A percentile compares a stretch with the other conserved stretches of the same genome.
Evolutionary conservation across 495 filamentous ascomycete genomes (phyloP).

Genomic region (Hypomontagnella submonticulosa): DNA sequence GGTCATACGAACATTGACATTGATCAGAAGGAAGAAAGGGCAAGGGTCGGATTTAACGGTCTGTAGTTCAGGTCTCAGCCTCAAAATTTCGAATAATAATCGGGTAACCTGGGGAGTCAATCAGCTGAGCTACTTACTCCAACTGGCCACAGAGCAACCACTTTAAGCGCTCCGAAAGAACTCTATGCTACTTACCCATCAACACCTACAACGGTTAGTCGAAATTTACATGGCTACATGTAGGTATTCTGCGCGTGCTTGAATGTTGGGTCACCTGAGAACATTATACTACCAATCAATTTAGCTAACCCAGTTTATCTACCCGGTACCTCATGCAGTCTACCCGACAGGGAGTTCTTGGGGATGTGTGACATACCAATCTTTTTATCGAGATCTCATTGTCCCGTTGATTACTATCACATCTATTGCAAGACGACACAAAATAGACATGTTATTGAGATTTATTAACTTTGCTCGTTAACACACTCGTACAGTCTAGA

Average conservation of each 20-base stretch:
- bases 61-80: constrained; percentile 17
- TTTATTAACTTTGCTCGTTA: constrained; percentile 21
- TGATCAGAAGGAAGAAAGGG: background rate
- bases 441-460: background rate
- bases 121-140: constrained; percentile 11
- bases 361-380: background rate
- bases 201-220: background rate
- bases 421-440: no score
- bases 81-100: constrained; percentile 1
- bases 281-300: constrained; percentile 24
- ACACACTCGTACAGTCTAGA: constrained; percentile 23
- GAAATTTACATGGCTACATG: background rate
- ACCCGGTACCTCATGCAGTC: constrained; percentile 1
- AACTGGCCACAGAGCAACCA: background rate
- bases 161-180: no score
- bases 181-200: constrained; percentile 2
- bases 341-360: constrained; percentile 9
- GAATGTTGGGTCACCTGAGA: constrained; percentile 18
- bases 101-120: background rate
- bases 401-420: no score
- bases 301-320: background rate
- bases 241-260: constrained; percentile 5
- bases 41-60: constrained; percentile 8
- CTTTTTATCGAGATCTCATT: constrained; percentile 8
- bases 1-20: background rate